Percentiles rank a stretch among this genome's conserved stretches.
Conservation (phyloP, 1,139 yeast genomes). For the Geotrichum siamense region DNA sequence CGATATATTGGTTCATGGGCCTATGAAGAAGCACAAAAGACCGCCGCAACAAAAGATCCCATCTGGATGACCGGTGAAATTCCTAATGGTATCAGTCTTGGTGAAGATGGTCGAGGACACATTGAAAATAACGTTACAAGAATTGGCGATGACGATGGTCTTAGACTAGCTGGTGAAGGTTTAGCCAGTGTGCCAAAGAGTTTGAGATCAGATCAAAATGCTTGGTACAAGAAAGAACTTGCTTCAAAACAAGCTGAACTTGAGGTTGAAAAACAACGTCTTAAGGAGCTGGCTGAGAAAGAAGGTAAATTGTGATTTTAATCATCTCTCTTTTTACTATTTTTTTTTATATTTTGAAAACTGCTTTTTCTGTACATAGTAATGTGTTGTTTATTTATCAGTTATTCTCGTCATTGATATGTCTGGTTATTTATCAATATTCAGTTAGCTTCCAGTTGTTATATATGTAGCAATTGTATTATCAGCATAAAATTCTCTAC, state of each 20-base stretch:
- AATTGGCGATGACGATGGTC: conserved; percentile 8
- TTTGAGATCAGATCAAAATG: conserved; percentile 6
- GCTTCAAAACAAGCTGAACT: conserved; percentile 60
- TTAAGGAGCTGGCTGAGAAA: conserved; percentile 29
- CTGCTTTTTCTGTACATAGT: too few species aligned
- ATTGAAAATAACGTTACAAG: neutral
- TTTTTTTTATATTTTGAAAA: too few species aligned
- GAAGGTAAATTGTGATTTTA: conserved; percentile 23
- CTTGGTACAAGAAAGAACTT: conserved; percentile 20
- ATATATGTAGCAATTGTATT: too few species aligned
- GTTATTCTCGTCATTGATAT: too few species aligned
- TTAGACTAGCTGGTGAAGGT: conserved; percentile 6
- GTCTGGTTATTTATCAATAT: too few species aligned
- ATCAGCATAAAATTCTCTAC: too few species aligned
- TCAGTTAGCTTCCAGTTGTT: too few species aligned
- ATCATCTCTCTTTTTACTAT: too few species aligned
- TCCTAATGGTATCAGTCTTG: conserved; percentile 16
- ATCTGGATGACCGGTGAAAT: conserved; percentile 20
- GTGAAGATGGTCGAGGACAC: conserved; percentile 18
- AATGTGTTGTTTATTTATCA: too few species aligned
- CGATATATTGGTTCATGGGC: conserved; percentile 15
- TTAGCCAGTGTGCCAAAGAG: conserved; percentile 11
- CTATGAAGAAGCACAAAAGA: conserved; percentile 11
- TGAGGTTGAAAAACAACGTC: conserved; percentile 26
- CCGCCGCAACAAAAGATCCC: conserved; percentile 15